Evolutionary conservation across 805 yeast genomes (phyloP), one percentile per base, ranked within the genome.

Genomic region (Zygosaccharomyces bailii): DNA sequence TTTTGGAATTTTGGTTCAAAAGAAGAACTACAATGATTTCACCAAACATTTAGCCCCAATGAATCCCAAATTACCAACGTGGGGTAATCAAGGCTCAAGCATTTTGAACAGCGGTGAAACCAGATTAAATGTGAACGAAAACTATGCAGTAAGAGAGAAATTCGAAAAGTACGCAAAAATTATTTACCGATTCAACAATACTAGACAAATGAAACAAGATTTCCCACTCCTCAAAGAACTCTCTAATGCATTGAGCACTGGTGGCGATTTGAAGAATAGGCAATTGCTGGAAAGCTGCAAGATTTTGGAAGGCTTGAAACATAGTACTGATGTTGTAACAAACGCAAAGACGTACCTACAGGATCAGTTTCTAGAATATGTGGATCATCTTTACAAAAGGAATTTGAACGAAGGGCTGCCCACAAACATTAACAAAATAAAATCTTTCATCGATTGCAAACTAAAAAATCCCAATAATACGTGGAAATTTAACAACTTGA

Each of bases 261-360:
- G 79, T 16, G 67, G 76, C 4, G 89, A 82, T 56, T 66, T 78
- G 27, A 80, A 79, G 50, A 78, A 88, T 3, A 82, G 76, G 56
- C 95, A 86, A 62, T 65, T 88, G 42, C 71, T 77, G 38, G 95
- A 86, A 53, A 72, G 83, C 14, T 88, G 93, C 88, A 71, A 75
- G 44, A 80, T 87, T 35, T 61, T 89, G 46, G 72, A 66, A 44
- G 68, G 56, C 65, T 68, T 62, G 52, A 69, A 51, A 31, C 35
- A 32, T 10, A 33, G 39, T 41, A 69, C 69, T 38, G 63, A 67
- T 45, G 74, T 84, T 31, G 75, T 79, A 3, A 53, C 61, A 10
- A 81, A 77, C 47, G 75, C 93, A 11, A 78, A 76, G 54, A 53
- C 62, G 9, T 82, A 76, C 55, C 70, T 91, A 50, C 95, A 93